phyloP scores from a whole-genome alignment of 148 eudicot genomes.

The Rhododendron molle region DNA sequence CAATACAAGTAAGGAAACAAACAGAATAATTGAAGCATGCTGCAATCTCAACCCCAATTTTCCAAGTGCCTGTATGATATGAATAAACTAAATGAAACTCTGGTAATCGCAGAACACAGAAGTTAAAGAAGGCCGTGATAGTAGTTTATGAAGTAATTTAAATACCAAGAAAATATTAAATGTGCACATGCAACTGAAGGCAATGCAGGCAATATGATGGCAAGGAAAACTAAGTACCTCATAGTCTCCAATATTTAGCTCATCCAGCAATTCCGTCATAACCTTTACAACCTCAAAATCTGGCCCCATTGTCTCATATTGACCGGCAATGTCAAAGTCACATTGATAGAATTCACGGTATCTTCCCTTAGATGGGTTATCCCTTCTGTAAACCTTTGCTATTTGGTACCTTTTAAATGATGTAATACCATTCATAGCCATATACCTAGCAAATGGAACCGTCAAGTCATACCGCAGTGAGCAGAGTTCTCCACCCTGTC shows the following conservation, averaged over 20 bases:
- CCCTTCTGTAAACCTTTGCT: conserved; percentile 93
- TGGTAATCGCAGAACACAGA: neutral
- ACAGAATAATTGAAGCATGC: neutral
- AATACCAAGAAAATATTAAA: neutral
- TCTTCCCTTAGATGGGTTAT: conserved; percentile 95
- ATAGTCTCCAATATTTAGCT: conserved; percentile 80
- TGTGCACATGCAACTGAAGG: neutral
- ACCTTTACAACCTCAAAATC: conserved; percentile 89
- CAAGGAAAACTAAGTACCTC: conserved; percentile 51
- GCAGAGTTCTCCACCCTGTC: conserved; percentile 95
- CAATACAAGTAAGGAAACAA: neutral
- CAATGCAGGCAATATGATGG: neutral
- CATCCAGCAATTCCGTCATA: conserved; percentile 86
- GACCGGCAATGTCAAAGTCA: conserved; percentile 94
- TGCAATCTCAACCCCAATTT: neutral
- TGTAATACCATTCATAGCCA: conserved; percentile 84
- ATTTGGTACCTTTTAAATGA: conserved; percentile 94
- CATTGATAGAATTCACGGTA: conserved; percentile 98
- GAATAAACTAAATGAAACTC: neutral
- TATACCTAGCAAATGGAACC: conserved; percentile 86
- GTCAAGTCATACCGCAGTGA: conserved; percentile 92
- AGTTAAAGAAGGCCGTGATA: conserved; percentile 1
- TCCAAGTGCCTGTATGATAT: neutral
- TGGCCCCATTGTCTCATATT: conserved; percentile 78
- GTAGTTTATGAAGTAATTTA: neutral